Base-by-base conservation (phyloP, 192 early-diverging fungal genomes). In the Umbelopsis vinacea region DNA sequence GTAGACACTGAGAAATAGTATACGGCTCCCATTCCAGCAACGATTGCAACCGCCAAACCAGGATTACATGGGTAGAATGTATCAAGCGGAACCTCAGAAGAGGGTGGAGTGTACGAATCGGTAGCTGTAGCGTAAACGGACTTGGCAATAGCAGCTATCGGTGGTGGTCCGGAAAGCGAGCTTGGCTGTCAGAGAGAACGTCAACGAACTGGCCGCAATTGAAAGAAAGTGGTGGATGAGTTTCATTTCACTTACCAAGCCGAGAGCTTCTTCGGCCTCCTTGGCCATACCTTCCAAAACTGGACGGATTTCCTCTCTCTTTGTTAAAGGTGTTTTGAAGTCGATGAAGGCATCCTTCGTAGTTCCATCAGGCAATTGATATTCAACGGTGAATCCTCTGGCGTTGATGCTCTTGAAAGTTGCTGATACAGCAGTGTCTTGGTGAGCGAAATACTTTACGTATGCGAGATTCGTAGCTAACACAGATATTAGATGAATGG, bases 261-360 rank as follows among this genome's bases (percentile, higher is more conserved):
- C 72, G 19, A 84, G 71, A 0, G 82, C 82, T 45, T 67, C 66
- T 46, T 84, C 82, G 2, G 82, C 82, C 70, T 84, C 82, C 72
- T 82, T 79, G 10, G 82, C 80, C 82, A 84, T 84, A 46, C 52
- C 69, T 70, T 78, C 71, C 60, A 84, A 63, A 10, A 82, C 80
- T 14, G 75, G 68, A 12, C 82, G 70, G 40, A 84, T 81, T 57
- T 84, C 72, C 46, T 84, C 80, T 54, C 78, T 67, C 46, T 70
- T 69, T 26, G 47, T 74, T 24, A 83, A 69, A 48, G 57, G 73
- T 40, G 35, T 35, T 53, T 78, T 57, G 60, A 80, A 83, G 11
- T 66, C 46, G 54, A 81, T 79, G 22, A 60, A 46, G 23, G 76
- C 71, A 45, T 73, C 68, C 22, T 70, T 24, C 45, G 70, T 67